Conservation (phyloP, 306 rosid genomes). For the Inga laurina region DNA sequence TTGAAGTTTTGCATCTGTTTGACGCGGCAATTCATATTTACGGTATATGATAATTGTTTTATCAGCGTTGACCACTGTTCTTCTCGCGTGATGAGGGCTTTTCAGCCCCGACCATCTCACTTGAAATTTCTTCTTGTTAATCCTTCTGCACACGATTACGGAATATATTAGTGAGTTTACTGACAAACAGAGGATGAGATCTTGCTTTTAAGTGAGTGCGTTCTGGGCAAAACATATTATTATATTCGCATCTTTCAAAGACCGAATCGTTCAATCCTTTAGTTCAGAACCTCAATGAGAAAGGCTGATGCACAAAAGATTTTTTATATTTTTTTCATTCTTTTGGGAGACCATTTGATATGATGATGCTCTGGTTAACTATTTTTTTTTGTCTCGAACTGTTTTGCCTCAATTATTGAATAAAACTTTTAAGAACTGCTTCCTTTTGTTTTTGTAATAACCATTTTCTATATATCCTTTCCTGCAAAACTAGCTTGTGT, state of each 20-base stretch:
- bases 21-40: neutral
- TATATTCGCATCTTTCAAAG: neutral
- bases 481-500: neutral
- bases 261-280: neutral
- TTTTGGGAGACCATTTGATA: neutral
- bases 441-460: neutral
- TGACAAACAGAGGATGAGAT: neutral
- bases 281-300: neutral
- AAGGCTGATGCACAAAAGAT: neutral
- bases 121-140: neutral
- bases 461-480: neutral
- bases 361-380: neutral
- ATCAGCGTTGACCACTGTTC: neutral
- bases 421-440: neutral
- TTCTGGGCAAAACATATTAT: neutral
- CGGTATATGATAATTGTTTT: neutral
- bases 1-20: neutral
- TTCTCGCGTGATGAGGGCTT: neutral
- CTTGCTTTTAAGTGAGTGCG: neutral
- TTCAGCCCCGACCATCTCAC: neutral
- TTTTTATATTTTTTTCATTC: neutral
- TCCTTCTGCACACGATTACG: neutral
- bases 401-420: slow-evolving; percentile 1
- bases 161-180: neutral
- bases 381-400: neutral